These are phyloP conservation scores for Tephrocybe sp. DNA, from an alignment of 768 basidiomycete genomes.

Conservation along the genomic window DNA sequence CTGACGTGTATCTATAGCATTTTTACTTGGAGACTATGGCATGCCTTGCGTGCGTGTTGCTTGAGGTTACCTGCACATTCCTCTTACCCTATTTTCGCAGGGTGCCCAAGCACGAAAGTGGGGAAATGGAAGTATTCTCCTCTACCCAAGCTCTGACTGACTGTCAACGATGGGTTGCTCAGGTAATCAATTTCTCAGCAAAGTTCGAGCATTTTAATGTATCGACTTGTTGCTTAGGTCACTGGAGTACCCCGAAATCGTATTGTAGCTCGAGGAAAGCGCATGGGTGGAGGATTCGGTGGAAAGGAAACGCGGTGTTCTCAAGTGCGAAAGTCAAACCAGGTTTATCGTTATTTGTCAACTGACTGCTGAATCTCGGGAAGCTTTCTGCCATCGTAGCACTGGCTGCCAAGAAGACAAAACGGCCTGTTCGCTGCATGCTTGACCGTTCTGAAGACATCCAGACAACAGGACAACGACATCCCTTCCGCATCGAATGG, in stretches of 20 bases:
- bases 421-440: conserved; percentile 17
- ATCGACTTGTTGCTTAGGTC: conserved; percentile 1
- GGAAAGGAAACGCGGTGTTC: conserved; percentile 15
- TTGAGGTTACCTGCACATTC: too few relatives aligned
- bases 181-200: conserved; percentile 7
- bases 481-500: conserved; percentile 17
- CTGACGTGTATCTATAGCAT: conserved; percentile 4
- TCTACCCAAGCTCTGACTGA: conserved; percentile 16
- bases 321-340: conserved; percentile 4
- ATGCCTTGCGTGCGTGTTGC: conserved; percentile 11
- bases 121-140: conserved; percentile 17
- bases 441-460: conserved; percentile 17
- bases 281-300: conserved; percentile 17
- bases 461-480: conserved; percentile 16
- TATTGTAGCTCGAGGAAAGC: conserved; percentile 12
- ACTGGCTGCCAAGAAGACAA: conserved; percentile 16
- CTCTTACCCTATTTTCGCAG: conserved; percentile 2
- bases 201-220: background rate
- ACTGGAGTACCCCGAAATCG: conserved; percentile 18
- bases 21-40: conserved; percentile 19
- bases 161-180: conserved; percentile 16
- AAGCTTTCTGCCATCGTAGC: conserved; percentile 16
- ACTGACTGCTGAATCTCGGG: background rate
- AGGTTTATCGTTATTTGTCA: background rate
- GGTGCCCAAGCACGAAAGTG: conserved; percentile 16